Conservation (phyloP, 2,329 filamentous ascomycete species). For the Dissoconium aciculare region DNA sequence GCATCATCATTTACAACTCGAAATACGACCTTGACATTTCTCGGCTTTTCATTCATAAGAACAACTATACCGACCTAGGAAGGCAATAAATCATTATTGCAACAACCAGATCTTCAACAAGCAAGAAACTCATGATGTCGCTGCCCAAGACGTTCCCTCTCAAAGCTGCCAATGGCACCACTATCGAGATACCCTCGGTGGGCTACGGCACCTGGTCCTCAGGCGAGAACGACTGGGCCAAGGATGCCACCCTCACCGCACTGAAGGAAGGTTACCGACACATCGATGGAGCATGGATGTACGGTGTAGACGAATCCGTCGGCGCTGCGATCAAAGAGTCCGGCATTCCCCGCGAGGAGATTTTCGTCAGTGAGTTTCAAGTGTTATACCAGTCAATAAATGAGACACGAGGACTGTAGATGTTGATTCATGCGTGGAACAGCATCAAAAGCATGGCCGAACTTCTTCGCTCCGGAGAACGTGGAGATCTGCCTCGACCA, state of each 20-base stretch:
- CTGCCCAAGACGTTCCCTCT: slow-evolving; percentile 14
- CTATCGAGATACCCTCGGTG: slow-evolving; percentile 14
- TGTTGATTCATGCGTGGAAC: no score
- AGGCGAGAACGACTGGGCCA: slow-evolving; percentile 14
- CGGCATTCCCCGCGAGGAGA: slow-evolving; percentile 15
- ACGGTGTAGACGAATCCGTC: slow-evolving; percentile 12
- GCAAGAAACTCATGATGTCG: no score
- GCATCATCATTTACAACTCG: no score
- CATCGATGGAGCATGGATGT: slow-evolving; percentile 18
- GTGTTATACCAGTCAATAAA: background rate
- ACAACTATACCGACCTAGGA: no score
- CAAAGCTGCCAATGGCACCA: slow-evolving; percentile 12
- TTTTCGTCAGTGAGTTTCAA: slow-evolving; percentile 10
- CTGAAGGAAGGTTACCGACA: slow-evolving; percentile 18
- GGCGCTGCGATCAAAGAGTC: slow-evolving; percentile 14
- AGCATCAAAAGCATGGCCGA: slow-evolving; percentile 9
- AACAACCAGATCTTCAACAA: no score
- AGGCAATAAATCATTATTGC: no score
- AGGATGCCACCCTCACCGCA: slow-evolving; percentile 13
- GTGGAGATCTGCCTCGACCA: slow-evolving; percentile 22
- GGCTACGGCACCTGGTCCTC: slow-evolving; percentile 17
- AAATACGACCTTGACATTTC: no score
- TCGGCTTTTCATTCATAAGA: no score
- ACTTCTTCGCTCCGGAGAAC: slow-evolving; percentile 14
- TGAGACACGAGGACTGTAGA: no score